Evolutionary conservation across 129 eudicot genomes (phyloP).

Genomic region (Rutidosis leptorrhynchoides): DNA sequence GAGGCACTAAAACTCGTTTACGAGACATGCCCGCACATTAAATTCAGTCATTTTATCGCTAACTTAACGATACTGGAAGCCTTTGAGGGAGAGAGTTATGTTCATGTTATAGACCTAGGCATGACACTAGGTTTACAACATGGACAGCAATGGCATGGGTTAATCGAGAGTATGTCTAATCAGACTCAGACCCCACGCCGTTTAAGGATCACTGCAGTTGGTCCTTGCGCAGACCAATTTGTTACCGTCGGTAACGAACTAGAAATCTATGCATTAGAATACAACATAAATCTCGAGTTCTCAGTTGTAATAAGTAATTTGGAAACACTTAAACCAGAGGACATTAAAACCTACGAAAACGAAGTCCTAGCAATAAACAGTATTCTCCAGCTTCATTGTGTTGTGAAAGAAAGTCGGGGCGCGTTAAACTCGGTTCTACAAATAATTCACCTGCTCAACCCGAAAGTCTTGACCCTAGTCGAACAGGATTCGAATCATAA

Average conservation of each 20-base stretch:
- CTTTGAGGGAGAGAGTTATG: constrained; percentile 85
- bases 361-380: constrained; percentile 65
- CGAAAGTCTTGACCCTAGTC: constrained; percentile 60
- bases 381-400: constrained; percentile 69
- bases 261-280: constrained; percentile 45
- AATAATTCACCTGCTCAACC: constrained; percentile 54
- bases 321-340: constrained; percentile 58
- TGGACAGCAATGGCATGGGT: constrained; percentile 66
- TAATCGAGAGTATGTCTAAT: constrained; percentile 49
- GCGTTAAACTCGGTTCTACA: constrained; percentile 70
- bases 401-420: constrained; percentile 76
- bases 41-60: constrained; percentile 67
- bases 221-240: constrained; percentile 40
- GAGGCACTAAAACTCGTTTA: constrained; percentile 66
- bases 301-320: constrained; percentile 48
- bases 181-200: constrained; percentile 41
- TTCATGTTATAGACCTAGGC: constrained; percentile 76
- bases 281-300: constrained; percentile 53
- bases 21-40: constrained; percentile 62
- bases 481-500: constrained; percentile 84
- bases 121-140: constrained; percentile 72
- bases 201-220: constrained; percentile 68
- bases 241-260: constrained; percentile 53
- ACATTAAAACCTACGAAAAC: constrained; percentile 44
- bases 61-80: constrained; percentile 74